Evolutionary conservation across 495 filamentous ascomycete genomes (phyloP).

Genomic region (Letharia lupina): DNA sequence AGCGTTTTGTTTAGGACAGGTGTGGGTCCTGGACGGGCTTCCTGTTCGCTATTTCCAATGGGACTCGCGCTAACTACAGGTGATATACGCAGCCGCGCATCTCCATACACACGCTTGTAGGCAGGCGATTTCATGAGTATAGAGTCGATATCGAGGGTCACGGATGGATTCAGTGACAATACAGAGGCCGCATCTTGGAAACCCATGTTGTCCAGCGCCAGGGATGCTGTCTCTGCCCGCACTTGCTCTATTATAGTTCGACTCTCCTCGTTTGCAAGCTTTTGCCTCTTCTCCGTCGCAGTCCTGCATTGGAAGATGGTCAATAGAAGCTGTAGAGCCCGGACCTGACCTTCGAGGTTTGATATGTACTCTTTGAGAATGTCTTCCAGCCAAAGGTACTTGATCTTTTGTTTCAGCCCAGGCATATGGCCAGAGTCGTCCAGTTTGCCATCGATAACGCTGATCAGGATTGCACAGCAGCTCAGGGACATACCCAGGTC

Average conservation of each 20-base stretch:
- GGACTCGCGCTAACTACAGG: not conserved
- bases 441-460: conserved; percentile 21
- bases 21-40: not conserved
- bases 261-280: conserved; percentile 12
- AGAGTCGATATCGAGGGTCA: conserved; percentile 19
- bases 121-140: conserved; percentile 19
- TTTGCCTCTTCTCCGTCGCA: conserved; percentile 18
- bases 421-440: conserved; percentile 20
- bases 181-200: conserved; percentile 20
- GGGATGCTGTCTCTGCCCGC: conserved; percentile 15
- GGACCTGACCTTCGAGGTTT: conserved; percentile 22
- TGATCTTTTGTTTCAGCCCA: conserved; percentile 20
- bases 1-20: not conserved
- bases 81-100: not conserved
- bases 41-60: not conserved
- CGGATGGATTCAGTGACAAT: conserved; percentile 19
- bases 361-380: conserved; percentile 22
- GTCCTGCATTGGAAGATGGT: conserved; percentile 23
- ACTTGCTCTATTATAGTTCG: conserved; percentile 19
- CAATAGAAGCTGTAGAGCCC: conserved; percentile 23
- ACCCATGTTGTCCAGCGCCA: conserved; percentile 11
- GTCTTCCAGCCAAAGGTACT: conserved; percentile 21
- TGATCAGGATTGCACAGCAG: conserved; percentile 23
- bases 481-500: conserved; percentile 20
- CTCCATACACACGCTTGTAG: conserved; percentile 17